A percentile compares a stretch with the other conserved stretches of the same genome.
These are phyloP conservation scores for Mimosa pudica DNA, from an alignment of 306 rosid species.

Conservation along the genomic window DNA sequence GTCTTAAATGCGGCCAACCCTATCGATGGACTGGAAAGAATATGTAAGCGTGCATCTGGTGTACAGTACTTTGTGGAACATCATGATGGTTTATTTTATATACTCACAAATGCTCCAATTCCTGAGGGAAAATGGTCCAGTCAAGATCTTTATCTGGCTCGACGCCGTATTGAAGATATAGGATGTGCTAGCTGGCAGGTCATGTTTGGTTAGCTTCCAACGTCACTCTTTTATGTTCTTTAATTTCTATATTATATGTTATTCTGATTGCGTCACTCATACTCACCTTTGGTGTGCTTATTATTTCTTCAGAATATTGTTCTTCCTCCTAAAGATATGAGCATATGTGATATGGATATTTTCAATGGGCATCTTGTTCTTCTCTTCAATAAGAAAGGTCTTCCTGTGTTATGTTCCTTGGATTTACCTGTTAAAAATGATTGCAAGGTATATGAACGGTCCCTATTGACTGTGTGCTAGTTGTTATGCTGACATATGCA, in stretches of 20 bases:
- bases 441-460: conserved; percentile 56
- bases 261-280: conserved; percentile 18
- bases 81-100: conserved; percentile 78
- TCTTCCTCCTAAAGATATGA: conserved; percentile 63
- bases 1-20: conserved; percentile 73
- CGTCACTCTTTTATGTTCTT: conserved; percentile 17
- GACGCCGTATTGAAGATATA: conserved; percentile 62
- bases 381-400: conserved; percentile 65
- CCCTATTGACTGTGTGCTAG: not conserved
- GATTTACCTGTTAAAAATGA: conserved; percentile 57
- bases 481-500: not conserved
- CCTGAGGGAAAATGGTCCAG: conserved; percentile 53
- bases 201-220: conserved; percentile 33
- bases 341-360: conserved; percentile 82
- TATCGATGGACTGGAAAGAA: conserved; percentile 56
- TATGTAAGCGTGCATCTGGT: conserved; percentile 68
- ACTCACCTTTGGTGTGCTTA: conserved; percentile 34
- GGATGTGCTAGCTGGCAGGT: conserved; percentile 72
- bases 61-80: conserved; percentile 87
- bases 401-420: conserved; percentile 72
- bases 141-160: conserved; percentile 76
- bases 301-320: conserved; percentile 61
- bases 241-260: conserved; percentile 24
- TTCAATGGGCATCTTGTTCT: conserved; percentile 85
- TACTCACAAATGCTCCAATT: conserved; percentile 83